phyloP scores from a whole-genome alignment of 2,329 filamentous ascomycete genomes.

The Xylariales sp. region DNA sequence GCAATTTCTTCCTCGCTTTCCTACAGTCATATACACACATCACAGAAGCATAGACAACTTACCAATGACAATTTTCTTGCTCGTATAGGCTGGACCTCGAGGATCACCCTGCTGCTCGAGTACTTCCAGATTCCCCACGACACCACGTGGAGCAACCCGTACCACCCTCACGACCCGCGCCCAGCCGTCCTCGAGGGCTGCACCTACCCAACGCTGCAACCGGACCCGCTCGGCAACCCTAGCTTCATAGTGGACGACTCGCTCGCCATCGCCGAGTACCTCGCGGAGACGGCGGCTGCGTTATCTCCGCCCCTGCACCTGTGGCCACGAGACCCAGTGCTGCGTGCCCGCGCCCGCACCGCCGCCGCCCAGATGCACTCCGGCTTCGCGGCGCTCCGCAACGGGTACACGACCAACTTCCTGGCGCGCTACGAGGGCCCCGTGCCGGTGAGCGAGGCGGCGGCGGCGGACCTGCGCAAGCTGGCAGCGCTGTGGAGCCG shows the following conservation, averaged over 20 bases:
- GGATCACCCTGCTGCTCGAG: slow-evolving; percentile 31
- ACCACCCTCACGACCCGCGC: slow-evolving; percentile 21
- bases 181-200: slow-evolving; percentile 26
- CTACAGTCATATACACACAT: no score
- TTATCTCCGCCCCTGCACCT: slow-evolving; percentile 27
- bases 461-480: slow-evolving; percentile 14
- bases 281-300: slow-evolving; percentile 38
- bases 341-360: slow-evolving; percentile 37
- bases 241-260: slow-evolving; percentile 39
- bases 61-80: no score
- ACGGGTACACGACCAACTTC: slow-evolving; percentile 39
- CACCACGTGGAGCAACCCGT: slow-evolving; percentile 31
- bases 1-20: no score
- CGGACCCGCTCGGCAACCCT: slow-evolving; percentile 31
- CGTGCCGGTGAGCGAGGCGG: slow-evolving; percentile 14
- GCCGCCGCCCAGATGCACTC: slow-evolving; percentile 45
- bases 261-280: slow-evolving; percentile 41
- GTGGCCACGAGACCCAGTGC: slow-evolving; percentile 34
- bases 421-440: slow-evolving; percentile 20
- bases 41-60: no score
- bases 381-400: slow-evolving; percentile 33
- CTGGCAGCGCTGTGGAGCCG: slow-evolving; percentile 19
- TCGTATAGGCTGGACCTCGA: slow-evolving; percentile 20
- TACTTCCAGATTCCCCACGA: slow-evolving; percentile 37
- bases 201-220: slow-evolving; percentile 34